Evolutionary conservation across 1,284 basidiomycete genomes (phyloP).

Genomic region (Rugosomyces carneus): DNA sequence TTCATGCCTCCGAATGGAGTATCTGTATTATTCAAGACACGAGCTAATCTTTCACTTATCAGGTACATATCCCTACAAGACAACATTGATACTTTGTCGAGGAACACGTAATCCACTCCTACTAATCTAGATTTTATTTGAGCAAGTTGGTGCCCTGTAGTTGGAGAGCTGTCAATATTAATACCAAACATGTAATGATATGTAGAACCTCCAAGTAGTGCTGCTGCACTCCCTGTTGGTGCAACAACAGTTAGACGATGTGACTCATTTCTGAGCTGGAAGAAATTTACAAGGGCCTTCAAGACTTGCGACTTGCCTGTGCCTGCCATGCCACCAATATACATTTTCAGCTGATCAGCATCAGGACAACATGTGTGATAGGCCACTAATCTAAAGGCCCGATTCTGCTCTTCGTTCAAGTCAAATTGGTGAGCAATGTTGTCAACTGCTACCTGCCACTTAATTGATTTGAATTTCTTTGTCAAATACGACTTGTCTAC

Average conservation of each 20-base stretch:
- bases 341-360: slow-evolving; percentile 27
- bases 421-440: too few species aligned
- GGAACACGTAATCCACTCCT: slow-evolving; percentile 24
- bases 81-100: slow-evolving; percentile 25
- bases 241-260: slow-evolving; percentile 27
- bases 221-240: slow-evolving; percentile 33
- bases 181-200: slow-evolving; percentile 32
- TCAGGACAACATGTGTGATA: slow-evolving; percentile 21
- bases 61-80: slow-evolving; percentile 14
- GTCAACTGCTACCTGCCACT: too few species aligned
- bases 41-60: slow-evolving; percentile 15
- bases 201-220: slow-evolving; percentile 30
- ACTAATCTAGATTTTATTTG: slow-evolving; percentile 11
- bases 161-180: slow-evolving; percentile 1
- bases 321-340: slow-evolving; percentile 34
- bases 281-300: slow-evolving; percentile 25
- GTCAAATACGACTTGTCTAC: too few species aligned
- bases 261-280: slow-evolving; percentile 19
- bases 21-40: slow-evolving; percentile 8
- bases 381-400: slow-evolving; percentile 29
- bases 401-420: slow-evolving; percentile 28
- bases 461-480: too few species aligned
- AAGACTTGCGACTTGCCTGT: slow-evolving; percentile 40
- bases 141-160: background rate
- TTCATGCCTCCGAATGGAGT: slow-evolving; percentile 26